Base-by-base conservation (phyloP, 2,329 filamentous ascomycete species). In the Sporothrix luriei region DNA sequence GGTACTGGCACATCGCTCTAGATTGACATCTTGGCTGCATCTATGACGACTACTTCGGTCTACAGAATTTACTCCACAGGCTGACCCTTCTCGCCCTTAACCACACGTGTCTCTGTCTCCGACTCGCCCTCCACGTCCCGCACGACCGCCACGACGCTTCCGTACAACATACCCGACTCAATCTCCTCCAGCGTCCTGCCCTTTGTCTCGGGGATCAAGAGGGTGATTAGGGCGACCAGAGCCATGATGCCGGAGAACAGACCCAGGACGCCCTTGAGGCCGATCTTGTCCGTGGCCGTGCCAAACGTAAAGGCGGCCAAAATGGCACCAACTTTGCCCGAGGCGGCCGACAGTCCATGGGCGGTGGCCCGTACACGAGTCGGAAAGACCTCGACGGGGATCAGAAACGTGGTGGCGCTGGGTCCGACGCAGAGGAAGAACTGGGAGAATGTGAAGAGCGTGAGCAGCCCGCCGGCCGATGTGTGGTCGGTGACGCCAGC, bases 321-420 rank as follows among this genome's bases (percentile, higher is more conserved):
- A 16, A 91, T 75, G 90, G 88, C 0, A 88, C 88, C 16, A 79
- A 89, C 73, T 14, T 59, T 59, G 19, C 55, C 55, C 4, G 55
- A 59, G 0, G 29, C 55, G 5, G 55, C 55, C 2, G 55, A 59
- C 16, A 59, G 29, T 13, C 55, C 55, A 11, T 59, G 55, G 29
- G 55, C 55, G 5, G 55, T 59, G 29, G 55, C 55, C 4, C 55
- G 55, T 3, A 59, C 55, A 10, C 55, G 29, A 9, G 55, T 59
- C 4, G 55, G 55, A 33, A 59, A 59, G 2, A 59, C 55, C 14
- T 59, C 55, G 33, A 59, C 55, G 14, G 55, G 55, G 33, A 61
- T 43, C 11, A 43, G 57, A 11, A 43, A 40, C n/a, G 57, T 61
- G 14, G 54, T 61, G 5, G 57, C 38, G 24, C 33, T 61, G 1